A percentile compares a stretch with the other conserved stretches of the same genome.
These are phyloP conservation scores for Puccinia triticina DNA, from an alignment of 1,284 basidiomycete species.

Conservation along the genomic window DNA sequence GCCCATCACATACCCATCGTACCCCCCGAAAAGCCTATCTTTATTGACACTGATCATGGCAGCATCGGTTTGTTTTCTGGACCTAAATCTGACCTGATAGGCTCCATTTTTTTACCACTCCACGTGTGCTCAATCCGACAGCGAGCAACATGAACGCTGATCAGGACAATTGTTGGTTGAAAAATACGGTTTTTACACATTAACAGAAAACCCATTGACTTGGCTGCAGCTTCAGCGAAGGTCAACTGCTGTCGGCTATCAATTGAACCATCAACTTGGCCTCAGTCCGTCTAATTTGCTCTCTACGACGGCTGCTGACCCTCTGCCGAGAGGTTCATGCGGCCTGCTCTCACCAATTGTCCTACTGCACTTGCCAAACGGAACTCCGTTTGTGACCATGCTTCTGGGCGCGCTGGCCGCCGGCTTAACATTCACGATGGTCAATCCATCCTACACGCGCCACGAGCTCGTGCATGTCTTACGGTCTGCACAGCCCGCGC, in stretches of 20 bases:
- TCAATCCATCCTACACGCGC: constrained; percentile 60
- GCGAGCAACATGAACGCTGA: not conserved
- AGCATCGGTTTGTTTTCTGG: not conserved
- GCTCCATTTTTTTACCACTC: not conserved
- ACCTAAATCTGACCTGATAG: not conserved
- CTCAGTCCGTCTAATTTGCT: constrained; percentile 1
- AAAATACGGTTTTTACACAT: not conserved
- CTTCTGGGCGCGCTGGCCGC: constrained; percentile 58
- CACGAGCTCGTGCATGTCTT: constrained; percentile 61
- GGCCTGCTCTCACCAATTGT: constrained; percentile 56
- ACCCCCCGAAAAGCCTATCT: constrained; percentile 16
- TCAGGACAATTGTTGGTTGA: not conserved
- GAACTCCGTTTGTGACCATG: constrained; percentile 59
- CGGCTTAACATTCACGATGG: constrained; percentile 58
- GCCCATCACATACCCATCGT: constrained; percentile 26
- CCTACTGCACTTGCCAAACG: constrained; percentile 61
- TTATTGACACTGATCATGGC: constrained; percentile 4
- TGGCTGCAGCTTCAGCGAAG: constrained; percentile 18
- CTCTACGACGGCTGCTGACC: not conserved
- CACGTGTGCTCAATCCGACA: not conserved
- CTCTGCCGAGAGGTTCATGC: not conserved
- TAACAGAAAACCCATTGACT: constrained; percentile 6
- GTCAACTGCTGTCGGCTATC: not conserved
- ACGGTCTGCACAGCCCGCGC: constrained; percentile 58
- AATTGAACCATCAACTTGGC: constrained; percentile 8